A percentile compares a stretch with the other conserved stretches of the same genome.
Evolutionary conservation across 192 early-diverging fungal genomes (phyloP).

Genomic region (Dissophora globulifera): DNA sequence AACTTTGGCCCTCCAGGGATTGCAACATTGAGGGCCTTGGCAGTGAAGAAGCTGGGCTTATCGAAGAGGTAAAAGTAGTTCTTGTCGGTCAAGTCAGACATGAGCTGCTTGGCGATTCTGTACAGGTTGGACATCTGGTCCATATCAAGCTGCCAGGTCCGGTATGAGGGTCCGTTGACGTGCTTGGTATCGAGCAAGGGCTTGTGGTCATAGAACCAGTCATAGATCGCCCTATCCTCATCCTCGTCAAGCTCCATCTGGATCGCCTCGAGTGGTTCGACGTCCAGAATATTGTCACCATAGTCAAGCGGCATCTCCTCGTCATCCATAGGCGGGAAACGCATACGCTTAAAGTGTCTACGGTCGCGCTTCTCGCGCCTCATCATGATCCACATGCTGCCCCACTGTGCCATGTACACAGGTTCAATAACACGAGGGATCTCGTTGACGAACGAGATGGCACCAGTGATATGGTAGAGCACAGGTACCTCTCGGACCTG

Average conservation of each 20-base stretch:
- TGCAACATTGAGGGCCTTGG: conserved; percentile 97
- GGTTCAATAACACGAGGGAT: conserved; percentile 97
- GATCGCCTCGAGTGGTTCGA: conserved; percentile 97
- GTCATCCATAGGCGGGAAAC: conserved; percentile 98
- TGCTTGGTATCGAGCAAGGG: conserved; percentile 78
- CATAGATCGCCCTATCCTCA: conserved; percentile 90
- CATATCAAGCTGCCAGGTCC: conserved; percentile 89
- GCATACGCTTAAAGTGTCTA: conserved; percentile 98
- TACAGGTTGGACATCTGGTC: conserved; percentile 96
- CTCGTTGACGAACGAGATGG: conserved; percentile 98
- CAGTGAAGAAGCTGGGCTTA: conserved; percentile 93
- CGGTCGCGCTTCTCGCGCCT: conserved; percentile 97
- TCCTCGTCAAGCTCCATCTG: conserved; percentile 98
- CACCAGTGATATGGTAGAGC: conserved; percentile 98
- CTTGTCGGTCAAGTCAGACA: conserved; percentile 93
- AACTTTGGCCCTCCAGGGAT: conserved; percentile 99
- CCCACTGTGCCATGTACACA: conserved; percentile 98
- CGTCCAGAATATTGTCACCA: conserved; percentile 98
- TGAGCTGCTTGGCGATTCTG: conserved; percentile 89
- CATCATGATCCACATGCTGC: conserved; percentile 99
- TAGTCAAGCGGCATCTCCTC: conserved; percentile 99
- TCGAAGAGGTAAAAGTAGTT: conserved; percentile 99
- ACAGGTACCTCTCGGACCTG: conserved; percentile 96
- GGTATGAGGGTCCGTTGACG: conserved; percentile 91
- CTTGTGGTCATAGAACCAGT: conserved; percentile 99